phyloP scores from a whole-genome alignment of 257 asterid genomes.

The Capsicum pubescens region DNA sequence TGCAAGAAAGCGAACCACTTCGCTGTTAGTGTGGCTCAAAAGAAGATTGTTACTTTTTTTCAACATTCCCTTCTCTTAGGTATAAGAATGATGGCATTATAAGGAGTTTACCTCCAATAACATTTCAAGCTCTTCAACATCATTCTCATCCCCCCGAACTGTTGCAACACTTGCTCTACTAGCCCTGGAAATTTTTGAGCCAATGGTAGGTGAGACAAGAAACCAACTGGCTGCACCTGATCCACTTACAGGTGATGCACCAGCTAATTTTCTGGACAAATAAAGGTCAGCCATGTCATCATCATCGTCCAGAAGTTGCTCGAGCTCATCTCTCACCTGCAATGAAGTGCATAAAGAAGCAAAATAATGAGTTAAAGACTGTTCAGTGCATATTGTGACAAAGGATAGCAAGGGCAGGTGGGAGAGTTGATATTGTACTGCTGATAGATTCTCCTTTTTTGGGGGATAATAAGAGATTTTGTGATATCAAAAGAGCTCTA shows the following conservation, averaged over 20 bases:
- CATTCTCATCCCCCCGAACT: constrained; percentile 80
- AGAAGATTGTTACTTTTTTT: neutral
- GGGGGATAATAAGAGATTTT: neutral
- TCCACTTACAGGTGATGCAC: constrained; percentile 78
- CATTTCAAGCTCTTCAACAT: constrained; percentile 96
- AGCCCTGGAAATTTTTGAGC: constrained; percentile 85
- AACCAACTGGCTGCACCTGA: constrained; percentile 80
- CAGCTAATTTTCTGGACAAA: constrained; percentile 77
- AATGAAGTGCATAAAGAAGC: constrained; percentile 31
- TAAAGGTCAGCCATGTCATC: constrained; percentile 98
- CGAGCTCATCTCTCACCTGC: constrained; percentile 96
- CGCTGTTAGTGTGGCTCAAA: neutral
- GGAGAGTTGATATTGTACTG: neutral
- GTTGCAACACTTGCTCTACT: constrained; percentile 92
- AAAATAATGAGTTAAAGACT: neutral
- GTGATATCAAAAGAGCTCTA: neutral
- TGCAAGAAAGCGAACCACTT: constrained; percentile 39
- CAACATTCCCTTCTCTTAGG: neutral
- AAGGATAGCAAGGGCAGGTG: neutral
- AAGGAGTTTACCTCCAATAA: constrained; percentile 69
- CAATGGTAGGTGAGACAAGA: constrained; percentile 79
- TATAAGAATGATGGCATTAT: neutral
- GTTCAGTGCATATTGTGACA: constrained; percentile 2
- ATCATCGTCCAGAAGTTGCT: constrained; percentile 95
- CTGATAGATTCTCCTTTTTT: neutral